Conservation (phyloP, 139 green algal genomes). For the Edaphochlamys debaryana region DNA sequence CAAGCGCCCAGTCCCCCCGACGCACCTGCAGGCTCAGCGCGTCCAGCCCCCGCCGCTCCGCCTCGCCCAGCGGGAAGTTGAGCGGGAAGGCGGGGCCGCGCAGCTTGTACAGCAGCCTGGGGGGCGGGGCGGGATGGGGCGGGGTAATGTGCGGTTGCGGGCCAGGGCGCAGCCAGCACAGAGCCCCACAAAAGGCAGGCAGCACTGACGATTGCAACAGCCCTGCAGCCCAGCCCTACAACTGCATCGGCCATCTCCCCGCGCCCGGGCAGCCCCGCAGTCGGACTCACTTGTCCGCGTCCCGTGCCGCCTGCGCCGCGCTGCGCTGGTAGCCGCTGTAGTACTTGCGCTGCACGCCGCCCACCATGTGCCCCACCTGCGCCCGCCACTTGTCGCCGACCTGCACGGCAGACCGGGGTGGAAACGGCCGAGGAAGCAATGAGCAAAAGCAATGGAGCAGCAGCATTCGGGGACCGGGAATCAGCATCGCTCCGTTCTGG, state of each 20-base stretch:
- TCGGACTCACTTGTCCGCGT: slow-evolving; percentile 19
- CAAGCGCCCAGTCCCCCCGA: neutral
- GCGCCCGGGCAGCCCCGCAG: too few relatives aligned
- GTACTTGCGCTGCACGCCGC: slow-evolving; percentile 48
- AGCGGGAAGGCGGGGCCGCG: slow-evolving; percentile 20
- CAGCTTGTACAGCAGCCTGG: slow-evolving; percentile 49
- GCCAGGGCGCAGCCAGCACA: too few relatives aligned
- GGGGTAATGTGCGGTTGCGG: too few relatives aligned
- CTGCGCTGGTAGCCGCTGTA: slow-evolving; percentile 11
- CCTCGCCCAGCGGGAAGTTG: slow-evolving; percentile 24
- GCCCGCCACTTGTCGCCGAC: slow-evolving; percentile 50
- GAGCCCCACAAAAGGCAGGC: too few relatives aligned
- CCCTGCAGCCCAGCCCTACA: too few relatives aligned
- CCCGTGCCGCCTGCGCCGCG: slow-evolving; percentile 2
- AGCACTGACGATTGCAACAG: too few relatives aligned
- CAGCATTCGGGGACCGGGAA: too few relatives aligned
- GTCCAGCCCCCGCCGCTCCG: neutral
- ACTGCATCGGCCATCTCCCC: too few relatives aligned
- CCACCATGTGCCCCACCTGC: slow-evolving; percentile 36
- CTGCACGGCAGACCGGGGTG: neutral
- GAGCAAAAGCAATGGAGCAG: too few relatives aligned
- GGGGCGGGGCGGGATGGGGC: neutral
- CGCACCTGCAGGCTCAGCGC: slow-evolving; percentile 13
- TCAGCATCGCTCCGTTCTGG: too few relatives aligned
- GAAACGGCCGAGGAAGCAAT: too few relatives aligned